Evolutionary conservation across 1,284 basidiomycete species (phyloP).

Genomic region (Ustilago cynodontis): DNA sequence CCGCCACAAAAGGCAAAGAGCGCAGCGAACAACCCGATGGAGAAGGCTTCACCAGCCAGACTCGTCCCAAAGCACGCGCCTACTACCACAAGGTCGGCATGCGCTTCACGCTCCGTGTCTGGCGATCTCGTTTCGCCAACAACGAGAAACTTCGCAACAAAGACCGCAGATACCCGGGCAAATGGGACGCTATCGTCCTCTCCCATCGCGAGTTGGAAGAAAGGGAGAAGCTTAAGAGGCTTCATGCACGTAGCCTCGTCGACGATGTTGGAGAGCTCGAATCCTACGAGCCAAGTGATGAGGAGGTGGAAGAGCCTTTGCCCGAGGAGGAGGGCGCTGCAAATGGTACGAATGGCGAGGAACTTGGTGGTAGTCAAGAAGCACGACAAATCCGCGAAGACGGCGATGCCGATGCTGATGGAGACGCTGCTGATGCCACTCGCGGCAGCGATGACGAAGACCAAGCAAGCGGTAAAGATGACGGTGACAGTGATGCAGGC

Average conservation of each 20-base stretch:
- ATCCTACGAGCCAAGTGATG: constrained; percentile 53
- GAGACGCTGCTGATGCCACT: constrained; percentile 15
- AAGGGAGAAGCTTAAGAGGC: constrained; percentile 42
- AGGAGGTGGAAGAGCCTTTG: constrained; percentile 30
- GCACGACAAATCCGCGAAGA: constrained; percentile 4
- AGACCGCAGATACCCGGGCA: constrained; percentile 54
- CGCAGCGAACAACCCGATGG: constrained; percentile 33
- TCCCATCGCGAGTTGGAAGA: constrained; percentile 54
- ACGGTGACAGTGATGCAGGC: constrained; percentile 35
- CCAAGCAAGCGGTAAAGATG: constrained; percentile 21
- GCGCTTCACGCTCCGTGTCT: constrained; percentile 64
- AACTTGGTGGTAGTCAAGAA: constrained; percentile 7
- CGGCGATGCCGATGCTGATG: constrained; percentile 27
- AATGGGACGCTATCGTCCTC: constrained; percentile 61
- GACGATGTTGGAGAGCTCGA: constrained; percentile 57
- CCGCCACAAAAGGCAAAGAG: constrained; percentile 51
- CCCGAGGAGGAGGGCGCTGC: constrained; percentile 9
- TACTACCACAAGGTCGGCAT: constrained; percentile 66
- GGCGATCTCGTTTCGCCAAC: constrained; percentile 53
- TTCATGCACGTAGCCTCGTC: constrained; percentile 49
- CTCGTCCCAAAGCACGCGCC: constrained; percentile 48
- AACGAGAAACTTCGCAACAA: constrained; percentile 54
- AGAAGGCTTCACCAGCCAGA: constrained; percentile 25
- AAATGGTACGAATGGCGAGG: constrained; percentile 15
- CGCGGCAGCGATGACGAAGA: constrained; percentile 17